These are phyloP conservation scores for Fusarium sublunatum DNA, from an alignment of 2,329 filamentous ascomycete genomes.

Conservation along the genomic window DNA sequence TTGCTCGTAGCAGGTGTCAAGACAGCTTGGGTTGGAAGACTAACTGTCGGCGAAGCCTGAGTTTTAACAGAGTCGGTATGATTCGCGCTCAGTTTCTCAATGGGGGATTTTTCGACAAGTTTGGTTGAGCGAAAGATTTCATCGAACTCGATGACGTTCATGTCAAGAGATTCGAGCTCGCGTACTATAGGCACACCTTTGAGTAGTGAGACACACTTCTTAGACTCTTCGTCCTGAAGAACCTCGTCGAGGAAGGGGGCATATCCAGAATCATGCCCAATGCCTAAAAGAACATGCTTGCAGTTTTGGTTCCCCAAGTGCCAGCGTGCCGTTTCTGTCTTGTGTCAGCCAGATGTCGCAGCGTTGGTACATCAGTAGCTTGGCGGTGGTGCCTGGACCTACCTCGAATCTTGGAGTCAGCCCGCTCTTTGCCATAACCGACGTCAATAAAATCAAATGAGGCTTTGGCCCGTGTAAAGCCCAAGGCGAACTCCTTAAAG, in stretches of 20 bases:
- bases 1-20: slow-evolving; percentile 44
- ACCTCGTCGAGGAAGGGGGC: slow-evolving; percentile 69
- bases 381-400: slow-evolving; percentile 22
- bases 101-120: slow-evolving; percentile 52
- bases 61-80: slow-evolving; percentile 7
- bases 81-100: slow-evolving; percentile 5
- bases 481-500: slow-evolving; percentile 67
- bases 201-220: slow-evolving; percentile 62
- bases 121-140: slow-evolving; percentile 67
- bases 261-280: slow-evolving; percentile 71
- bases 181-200: slow-evolving; percentile 64
- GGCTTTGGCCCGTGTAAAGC: slow-evolving; percentile 69
- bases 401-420: slow-evolving; percentile 72
- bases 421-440: slow-evolving; percentile 67
- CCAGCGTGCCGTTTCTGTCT: slow-evolving; percentile 63
- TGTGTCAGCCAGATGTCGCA: slow-evolving; percentile 15
- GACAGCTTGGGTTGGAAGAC: slow-evolving; percentile 26
- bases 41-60: slow-evolving; percentile 20
- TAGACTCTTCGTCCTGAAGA: slow-evolving; percentile 56
- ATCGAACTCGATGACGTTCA: slow-evolving; percentile 60
- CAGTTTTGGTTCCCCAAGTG: slow-evolving; percentile 71
- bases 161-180: slow-evolving; percentile 60
- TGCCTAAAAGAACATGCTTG: slow-evolving; percentile 69
- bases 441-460: slow-evolving; percentile 74
- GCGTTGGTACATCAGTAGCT: not conserved